Percentiles rank a stretch among this genome's conserved stretches.
phyloP scores from a whole-genome alignment of 2,329 filamentous ascomycete genomes.

The Fusarium siculi region DNA sequence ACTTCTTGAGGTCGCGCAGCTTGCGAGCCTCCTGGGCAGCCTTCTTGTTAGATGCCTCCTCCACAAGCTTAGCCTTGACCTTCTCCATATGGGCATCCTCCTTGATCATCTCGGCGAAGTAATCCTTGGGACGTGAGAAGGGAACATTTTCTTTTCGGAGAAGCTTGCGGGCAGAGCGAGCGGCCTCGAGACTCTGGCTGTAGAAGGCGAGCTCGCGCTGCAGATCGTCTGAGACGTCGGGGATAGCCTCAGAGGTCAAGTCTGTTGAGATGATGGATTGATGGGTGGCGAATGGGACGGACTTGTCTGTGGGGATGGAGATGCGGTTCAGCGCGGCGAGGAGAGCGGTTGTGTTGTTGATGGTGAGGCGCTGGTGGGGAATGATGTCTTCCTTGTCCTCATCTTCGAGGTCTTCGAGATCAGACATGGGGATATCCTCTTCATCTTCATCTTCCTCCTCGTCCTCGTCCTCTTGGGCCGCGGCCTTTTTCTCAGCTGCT shows the following conservation, averaged over 20 bases:
- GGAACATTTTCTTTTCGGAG: slow-evolving; percentile 84
- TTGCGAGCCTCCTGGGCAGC: slow-evolving; percentile 90
- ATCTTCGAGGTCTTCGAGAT: slow-evolving; percentile 80
- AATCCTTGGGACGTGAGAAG: slow-evolving; percentile 91
- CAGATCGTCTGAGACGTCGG: slow-evolving; percentile 90
- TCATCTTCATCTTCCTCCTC: slow-evolving; percentile 79
- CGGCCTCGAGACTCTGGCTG: slow-evolving; percentile 85
- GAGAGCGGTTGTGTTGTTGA: slow-evolving; percentile 95
- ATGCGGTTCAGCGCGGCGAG: slow-evolving; percentile 83
- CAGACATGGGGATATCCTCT: slow-evolving; percentile 89
- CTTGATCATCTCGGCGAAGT: slow-evolving; percentile 99
- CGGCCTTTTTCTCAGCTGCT: slow-evolving; percentile 34
- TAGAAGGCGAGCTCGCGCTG: slow-evolving; percentile 94
- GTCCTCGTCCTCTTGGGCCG: slow-evolving; percentile 54
- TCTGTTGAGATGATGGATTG: slow-evolving; percentile 77
- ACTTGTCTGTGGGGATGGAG: slow-evolving; percentile 69
- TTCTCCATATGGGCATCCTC: slow-evolving; percentile 98
- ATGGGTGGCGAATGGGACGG: slow-evolving; percentile 83
- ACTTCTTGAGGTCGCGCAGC: slow-evolving; percentile 96
- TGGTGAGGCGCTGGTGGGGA: slow-evolving; percentile 91
- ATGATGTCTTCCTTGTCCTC: slow-evolving; percentile 88
- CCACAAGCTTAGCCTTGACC: slow-evolving; percentile 91
- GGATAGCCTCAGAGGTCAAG: slow-evolving; percentile 73
- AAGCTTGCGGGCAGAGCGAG: slow-evolving; percentile 75
- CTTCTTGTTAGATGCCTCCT: slow-evolving; percentile 92